Evolutionary conservation across 352 stramenopile genomes (phyloP).

Genomic region (Pythium sukuiense): DNA sequence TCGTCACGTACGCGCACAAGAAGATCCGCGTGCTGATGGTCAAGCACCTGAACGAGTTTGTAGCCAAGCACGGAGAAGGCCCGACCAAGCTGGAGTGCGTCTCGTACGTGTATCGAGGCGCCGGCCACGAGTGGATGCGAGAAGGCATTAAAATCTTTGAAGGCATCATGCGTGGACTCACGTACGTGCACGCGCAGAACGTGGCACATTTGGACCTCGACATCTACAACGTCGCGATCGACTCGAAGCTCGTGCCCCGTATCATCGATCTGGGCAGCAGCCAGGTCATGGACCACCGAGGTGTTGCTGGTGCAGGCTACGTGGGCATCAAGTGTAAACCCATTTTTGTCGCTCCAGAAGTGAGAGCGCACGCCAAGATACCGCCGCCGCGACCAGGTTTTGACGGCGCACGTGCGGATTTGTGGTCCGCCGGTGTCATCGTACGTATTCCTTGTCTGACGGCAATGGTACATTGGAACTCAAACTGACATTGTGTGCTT

Average conservation of each 20-base stretch:
- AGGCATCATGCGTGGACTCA: constrained; percentile 63
- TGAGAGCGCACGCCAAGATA: constrained; percentile 60
- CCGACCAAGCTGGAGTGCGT: constrained; percentile 82
- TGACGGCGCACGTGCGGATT: constrained; percentile 65
- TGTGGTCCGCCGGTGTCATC: constrained; percentile 82
- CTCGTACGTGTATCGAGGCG: constrained; percentile 70
- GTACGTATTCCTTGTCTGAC: constrained; percentile 36
- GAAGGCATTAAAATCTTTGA: constrained; percentile 70
- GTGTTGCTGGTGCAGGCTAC: constrained; percentile 52
- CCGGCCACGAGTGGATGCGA: constrained; percentile 78
- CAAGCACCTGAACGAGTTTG: constrained; percentile 68
- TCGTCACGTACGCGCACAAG: constrained; percentile 71
- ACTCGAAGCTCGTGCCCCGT: constrained; percentile 47
- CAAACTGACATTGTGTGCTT: constrained; percentile 5
- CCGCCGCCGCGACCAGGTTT: constrained; percentile 64
- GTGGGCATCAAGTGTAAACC: constrained; percentile 86
- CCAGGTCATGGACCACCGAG: constrained; percentile 73
- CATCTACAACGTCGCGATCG: constrained; percentile 85
- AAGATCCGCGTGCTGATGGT: constrained; percentile 71
- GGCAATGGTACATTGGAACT: background rate
- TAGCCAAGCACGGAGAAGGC: constrained; percentile 47
- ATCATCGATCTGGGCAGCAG: constrained; percentile 83
- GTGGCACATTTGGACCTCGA: constrained; percentile 83
- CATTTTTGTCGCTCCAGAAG: constrained; percentile 73
- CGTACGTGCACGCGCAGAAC: constrained; percentile 76